Conservation (phyloP, 2,329 filamentous ascomycete genomes). For the Nemania sp. region DNA sequence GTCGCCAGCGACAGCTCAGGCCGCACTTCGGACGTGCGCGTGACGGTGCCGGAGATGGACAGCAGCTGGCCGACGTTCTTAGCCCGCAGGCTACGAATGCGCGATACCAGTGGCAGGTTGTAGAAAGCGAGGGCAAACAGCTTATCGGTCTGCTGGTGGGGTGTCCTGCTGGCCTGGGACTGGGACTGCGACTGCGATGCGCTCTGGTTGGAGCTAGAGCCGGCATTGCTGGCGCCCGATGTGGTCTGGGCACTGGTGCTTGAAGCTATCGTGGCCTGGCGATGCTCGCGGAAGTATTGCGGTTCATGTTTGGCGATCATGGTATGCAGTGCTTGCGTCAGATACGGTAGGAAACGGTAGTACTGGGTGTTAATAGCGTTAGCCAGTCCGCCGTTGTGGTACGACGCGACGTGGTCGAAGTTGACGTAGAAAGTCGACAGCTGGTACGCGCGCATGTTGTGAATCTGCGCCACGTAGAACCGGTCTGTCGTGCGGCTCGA, state of each 20-base stretch:
- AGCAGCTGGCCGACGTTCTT: slow-evolving; percentile 89
- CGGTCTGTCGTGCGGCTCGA: slow-evolving; percentile 78
- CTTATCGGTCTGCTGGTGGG: slow-evolving; percentile 95
- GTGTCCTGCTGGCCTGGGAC: slow-evolving; percentile 70
- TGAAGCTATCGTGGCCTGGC: slow-evolving; percentile 78
- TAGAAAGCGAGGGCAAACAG: slow-evolving; percentile 92
- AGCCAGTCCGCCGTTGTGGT: slow-evolving; percentile 78
- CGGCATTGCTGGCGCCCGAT: slow-evolving; percentile 65
- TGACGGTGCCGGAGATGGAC: slow-evolving; percentile 96
- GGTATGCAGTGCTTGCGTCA: slow-evolving; percentile 86
- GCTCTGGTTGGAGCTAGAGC: no score
- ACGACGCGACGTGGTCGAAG: slow-evolving; percentile 78
- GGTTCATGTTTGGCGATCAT: slow-evolving; percentile 94
- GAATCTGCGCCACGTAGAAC: slow-evolving; percentile 84
- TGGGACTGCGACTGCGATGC: slow-evolving; percentile 67
- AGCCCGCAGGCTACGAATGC: slow-evolving; percentile 83
- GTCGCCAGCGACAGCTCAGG: slow-evolving; percentile 91
- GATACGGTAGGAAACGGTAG: slow-evolving; percentile 91
- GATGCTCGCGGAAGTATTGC: slow-evolving; percentile 89
- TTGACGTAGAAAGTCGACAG: slow-evolving; percentile 88
- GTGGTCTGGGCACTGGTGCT: slow-evolving; percentile 73
- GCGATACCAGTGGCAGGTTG: slow-evolving; percentile 84
- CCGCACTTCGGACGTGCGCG: slow-evolving; percentile 92
- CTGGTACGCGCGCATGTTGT: slow-evolving; percentile 71
- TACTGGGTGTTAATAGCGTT: slow-evolving; percentile 87